phyloP scores from a whole-genome alignment of 371 early-diverging fungal species.

The Thermomucor indicae-seudaticae region DNA sequence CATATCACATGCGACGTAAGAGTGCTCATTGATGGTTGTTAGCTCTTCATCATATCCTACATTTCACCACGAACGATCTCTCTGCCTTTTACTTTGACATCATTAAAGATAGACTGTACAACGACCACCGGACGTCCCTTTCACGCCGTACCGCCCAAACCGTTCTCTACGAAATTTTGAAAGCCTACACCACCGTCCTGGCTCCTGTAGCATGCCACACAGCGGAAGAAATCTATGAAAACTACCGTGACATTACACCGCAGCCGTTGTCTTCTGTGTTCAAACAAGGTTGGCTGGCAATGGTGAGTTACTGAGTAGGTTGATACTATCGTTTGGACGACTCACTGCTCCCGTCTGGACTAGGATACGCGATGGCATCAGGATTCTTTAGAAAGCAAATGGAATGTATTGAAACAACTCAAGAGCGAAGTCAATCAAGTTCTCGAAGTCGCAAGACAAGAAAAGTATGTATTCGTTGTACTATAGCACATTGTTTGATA shows the following conservation, averaged over 20 bases:
- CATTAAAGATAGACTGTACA: slow-evolving; percentile 81
- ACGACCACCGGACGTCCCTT: slow-evolving; percentile 30
- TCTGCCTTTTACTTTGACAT: slow-evolving; percentile 85
- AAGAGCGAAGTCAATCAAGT: slow-evolving; percentile 62
- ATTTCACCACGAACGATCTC: slow-evolving; percentile 64
- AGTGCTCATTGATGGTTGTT: background rate
- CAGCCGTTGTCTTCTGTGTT: slow-evolving; percentile 57
- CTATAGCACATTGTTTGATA: background rate
- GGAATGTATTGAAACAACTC: slow-evolving; percentile 50
- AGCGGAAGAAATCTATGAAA: slow-evolving; percentile 78
- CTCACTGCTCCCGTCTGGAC: background rate
- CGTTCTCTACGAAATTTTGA: slow-evolving; percentile 63
- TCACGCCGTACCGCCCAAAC: slow-evolving; percentile 67
- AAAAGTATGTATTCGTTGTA: slow-evolving; percentile 39
- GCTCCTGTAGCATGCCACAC: slow-evolving; percentile 74
- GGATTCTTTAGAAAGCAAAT: slow-evolving; percentile 45
- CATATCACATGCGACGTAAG: background rate
- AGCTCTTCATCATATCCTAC: slow-evolving; percentile 62
- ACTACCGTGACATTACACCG: slow-evolving; percentile 41
- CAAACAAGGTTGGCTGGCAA: slow-evolving; percentile 56
- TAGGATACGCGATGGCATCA: slow-evolving; percentile 53
- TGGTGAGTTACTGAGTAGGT: slow-evolving; percentile 18
- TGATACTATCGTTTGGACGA: background rate
- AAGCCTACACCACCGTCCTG: slow-evolving; percentile 57
- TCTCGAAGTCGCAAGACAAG: slow-evolving; percentile 65